A percentile compares a stretch with the other conserved stretches of the same genome.
Evolutionary conservation across 352 stramenopile genomes (phyloP).

Genomic region (Phytophthora hibernalis): DNA sequence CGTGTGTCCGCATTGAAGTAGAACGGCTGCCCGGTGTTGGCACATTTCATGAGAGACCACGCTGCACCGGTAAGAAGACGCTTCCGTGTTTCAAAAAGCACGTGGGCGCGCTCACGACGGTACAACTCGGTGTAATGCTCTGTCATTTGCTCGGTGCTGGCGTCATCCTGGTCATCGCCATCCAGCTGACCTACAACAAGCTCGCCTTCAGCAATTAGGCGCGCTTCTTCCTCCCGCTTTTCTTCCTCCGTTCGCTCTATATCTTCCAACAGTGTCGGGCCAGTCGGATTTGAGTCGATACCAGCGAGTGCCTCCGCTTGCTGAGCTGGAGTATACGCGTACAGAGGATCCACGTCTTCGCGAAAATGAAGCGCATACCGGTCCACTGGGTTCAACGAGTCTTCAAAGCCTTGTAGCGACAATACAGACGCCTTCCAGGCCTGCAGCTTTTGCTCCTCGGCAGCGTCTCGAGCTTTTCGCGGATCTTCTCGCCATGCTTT

Average conservation of each 20-base stretch:
- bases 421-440: constrained; percentile 85
- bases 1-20: constrained; percentile 95
- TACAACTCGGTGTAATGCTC: constrained; percentile 60
- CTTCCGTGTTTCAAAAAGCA: constrained; percentile 62
- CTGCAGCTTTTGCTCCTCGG: constrained; percentile 93
- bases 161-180: constrained; percentile 15
- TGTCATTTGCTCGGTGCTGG: constrained; percentile 23
- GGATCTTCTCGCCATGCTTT: constrained; percentile 58
- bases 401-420: constrained; percentile 89
- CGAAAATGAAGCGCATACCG: constrained; percentile 94
- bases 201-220: constrained; percentile 72
- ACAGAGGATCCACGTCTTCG: constrained; percentile 91
- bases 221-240: constrained; percentile 68
- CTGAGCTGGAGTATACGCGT: constrained; percentile 56
- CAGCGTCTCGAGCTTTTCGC: constrained; percentile 91
- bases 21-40: constrained; percentile 82
- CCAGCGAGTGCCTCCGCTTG: constrained; percentile 40
- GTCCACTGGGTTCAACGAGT: constrained; percentile 93
- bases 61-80: constrained; percentile 64
- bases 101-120: constrained; percentile 61
- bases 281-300: constrained; percentile 24
- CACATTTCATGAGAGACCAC: constrained; percentile 71
- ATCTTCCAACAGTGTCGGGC: constrained; percentile 46
- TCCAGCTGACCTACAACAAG: constrained; percentile 65
- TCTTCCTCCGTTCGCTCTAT: constrained; percentile 69